Percentiles rank a stretch among this genome's conserved stretches.
These are phyloP conservation scores for Tanacetum coccineum DNA, from an alignment of 129 eudicot genomes.

Conservation along the genomic window DNA sequence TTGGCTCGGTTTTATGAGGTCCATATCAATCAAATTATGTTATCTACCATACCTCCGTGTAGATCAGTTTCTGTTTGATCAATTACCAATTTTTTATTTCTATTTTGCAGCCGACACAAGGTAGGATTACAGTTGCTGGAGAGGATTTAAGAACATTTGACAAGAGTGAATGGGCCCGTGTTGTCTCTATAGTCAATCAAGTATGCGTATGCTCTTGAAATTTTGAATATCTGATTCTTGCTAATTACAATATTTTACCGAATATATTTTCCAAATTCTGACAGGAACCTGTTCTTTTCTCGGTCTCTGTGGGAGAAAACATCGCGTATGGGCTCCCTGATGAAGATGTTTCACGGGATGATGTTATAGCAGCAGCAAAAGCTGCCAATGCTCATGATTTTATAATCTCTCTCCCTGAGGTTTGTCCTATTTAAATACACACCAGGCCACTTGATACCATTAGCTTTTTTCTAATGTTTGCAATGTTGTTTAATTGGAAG, in stretches of 20 bases:
- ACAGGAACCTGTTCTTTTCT: constrained; percentile 95
- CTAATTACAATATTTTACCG: neutral
- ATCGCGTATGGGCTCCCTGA: constrained; percentile 98
- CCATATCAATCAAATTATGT: neutral
- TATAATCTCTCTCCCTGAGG: constrained; percentile 92
- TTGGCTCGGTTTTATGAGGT: constrained; percentile 98
- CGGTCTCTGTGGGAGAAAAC: constrained; percentile 94
- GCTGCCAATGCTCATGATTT: constrained; percentile 99
- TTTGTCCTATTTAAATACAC: constrained; percentile 20
- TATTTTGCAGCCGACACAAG: constrained; percentile 75
- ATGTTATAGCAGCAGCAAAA: constrained; percentile 88
- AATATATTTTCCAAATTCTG: constrained; percentile 5
- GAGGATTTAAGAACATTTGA: constrained; percentile 92
- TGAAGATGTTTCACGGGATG: constrained; percentile 83
- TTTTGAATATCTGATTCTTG: neutral
- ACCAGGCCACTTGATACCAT: neutral
- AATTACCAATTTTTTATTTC: constrained; percentile 1
- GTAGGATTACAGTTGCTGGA: constrained; percentile 89
- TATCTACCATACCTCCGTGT: constrained; percentile 2
- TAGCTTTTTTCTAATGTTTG: constrained; percentile 4
- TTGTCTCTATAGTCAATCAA: constrained; percentile 93
- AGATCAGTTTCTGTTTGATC: neutral
- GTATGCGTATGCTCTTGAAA: constrained; percentile 39
- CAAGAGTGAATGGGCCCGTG: constrained; percentile 98
- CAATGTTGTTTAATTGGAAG: constrained; percentile 34